Base-by-base conservation (phyloP, 495 filamentous ascomycete genomes). In the Rusavskia elegans region DNA sequence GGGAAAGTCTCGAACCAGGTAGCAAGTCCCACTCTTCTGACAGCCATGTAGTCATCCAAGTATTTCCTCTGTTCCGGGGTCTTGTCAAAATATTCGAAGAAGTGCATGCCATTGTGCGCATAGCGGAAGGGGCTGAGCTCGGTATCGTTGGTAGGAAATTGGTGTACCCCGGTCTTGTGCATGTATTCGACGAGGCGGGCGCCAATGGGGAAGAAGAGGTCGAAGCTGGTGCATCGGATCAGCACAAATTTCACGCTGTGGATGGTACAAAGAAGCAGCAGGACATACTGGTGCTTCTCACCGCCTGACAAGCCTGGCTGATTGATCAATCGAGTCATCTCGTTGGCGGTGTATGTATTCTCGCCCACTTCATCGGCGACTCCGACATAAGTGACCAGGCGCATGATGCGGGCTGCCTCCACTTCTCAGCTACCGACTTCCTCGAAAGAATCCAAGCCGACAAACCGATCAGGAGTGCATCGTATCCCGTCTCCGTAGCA, bases 31-130 rank as follows among this genome's bases (percentile, higher is more conserved):
- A 54, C 56, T 27, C 63, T 57, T 32, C 61, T 57, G 11, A 53
- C 52, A 13, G 59, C 59, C 63, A 64, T 61, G 42, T 61, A 62
- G 25, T 57, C 57, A 39, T 62, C 61, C n/a, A 65, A 60, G 10
- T 54, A 55, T 48, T 55, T 41, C 30, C 60, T 52, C 40, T 65
- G 55, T 25, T 62, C 61, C 4, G 61, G 42, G 39, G 58, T 54
- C 20, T 38, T 52, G 25, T 63, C 56, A 5, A 64, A 41, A 10
- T 58, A 51, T 13, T 58, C 57, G 45, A 61, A 65, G 32, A 61
- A 52, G 14, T 53, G 51, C 13, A 55, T 57, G 7, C 11, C 20
- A 2, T 56, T 54, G 37, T 60, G 56, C 0, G 63, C 64, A 35
- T 64, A 63, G 19, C 58, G 53, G 51, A 62, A 63, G 5, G 59